Evolutionary conservation across 345 rosid genomes (phyloP), one percentile per base, ranked within the genome.

Genomic region (Salix caprea): DNA sequence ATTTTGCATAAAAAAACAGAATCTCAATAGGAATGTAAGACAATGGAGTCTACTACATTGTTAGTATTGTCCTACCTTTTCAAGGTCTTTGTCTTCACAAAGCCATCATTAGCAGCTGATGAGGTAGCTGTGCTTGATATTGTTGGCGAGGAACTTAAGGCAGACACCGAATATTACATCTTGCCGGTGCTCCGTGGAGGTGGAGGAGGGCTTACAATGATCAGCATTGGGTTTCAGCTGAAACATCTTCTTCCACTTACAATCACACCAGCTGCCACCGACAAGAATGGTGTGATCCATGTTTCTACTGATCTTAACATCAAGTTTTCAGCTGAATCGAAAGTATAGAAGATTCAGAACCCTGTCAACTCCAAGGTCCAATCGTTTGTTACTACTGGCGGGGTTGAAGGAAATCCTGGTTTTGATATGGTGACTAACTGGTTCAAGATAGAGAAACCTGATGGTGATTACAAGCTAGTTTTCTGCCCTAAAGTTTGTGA

Each of bases 361-460:
- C 21, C 23, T 19, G 7, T n/a, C 10, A 54, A 21, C 60, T 54
- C 60, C 23, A 19, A 54, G 60, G 23, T 6, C 7, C 60, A 54
- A 19, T 34, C 36, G 6, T 5, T 54, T 73, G 71, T 88, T 81
- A 82, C 82, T 2, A 81, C 83, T 30, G 88, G 89, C 11, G 95
- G 97, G 32, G 86, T 79, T 12, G 82, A 54, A 72, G 93, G 93
- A 52, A 88, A 86, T 65, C 90, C 97, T 0, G 91, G 95, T 19
- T 79, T 15, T 32, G 34, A 34, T 54, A 89, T 91, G 11, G 28
- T 75, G 9, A 39, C 39, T 79, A 89, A 87, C 73, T 91, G 95
- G 92, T 88, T 87, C 76, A 91, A 86, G 86, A 91, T 92, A 26
- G 87, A 88, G 52, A 86, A 84, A 80, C 14, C 69, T n/a, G 85